These are phyloP conservation scores for Fistulinella cinereoalba DNA, from an alignment of 1,284 basidiomycete species.

Conservation along the genomic window DNA sequence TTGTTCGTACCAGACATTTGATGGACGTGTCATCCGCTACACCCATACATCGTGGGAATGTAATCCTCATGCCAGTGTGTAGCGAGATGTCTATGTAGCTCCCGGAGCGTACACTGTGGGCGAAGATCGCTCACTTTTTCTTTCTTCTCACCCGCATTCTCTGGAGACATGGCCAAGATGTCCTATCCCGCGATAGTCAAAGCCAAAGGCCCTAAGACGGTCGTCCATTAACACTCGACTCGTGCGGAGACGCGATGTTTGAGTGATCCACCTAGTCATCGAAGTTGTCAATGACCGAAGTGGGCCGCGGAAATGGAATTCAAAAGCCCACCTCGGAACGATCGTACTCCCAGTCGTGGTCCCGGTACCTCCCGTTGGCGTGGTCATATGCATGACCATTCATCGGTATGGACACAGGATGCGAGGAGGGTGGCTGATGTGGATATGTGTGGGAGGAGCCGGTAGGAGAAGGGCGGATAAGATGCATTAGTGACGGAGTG, in stretches of 20 bases:
- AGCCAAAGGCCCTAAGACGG: conserved; percentile 12
- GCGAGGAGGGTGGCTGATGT: conserved; percentile 4
- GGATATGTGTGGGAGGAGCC: conserved; percentile 14
- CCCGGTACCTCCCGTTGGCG: conserved; percentile 29
- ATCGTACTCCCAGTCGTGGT: conserved; percentile 27
- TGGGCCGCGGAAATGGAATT: not conserved
- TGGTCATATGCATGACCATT: conserved; percentile 28
- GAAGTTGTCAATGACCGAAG: not conserved
- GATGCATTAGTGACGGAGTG: conserved; percentile 32
- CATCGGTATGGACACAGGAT: conserved; percentile 11
- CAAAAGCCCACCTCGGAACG: conserved; percentile 14
- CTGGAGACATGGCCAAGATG: not conserved
- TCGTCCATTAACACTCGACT: conserved; percentile 27
- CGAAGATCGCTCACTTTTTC: not conserved
- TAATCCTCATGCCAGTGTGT: too few species aligned
- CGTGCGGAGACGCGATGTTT: conserved; percentile 21
- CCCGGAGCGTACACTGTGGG: not conserved
- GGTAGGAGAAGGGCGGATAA: conserved; percentile 30
- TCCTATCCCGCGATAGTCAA: not conserved
- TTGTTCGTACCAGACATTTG: not conserved
- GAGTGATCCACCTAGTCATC: conserved; percentile 17
- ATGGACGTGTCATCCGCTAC: too few species aligned
- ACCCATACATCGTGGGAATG: too few species aligned
- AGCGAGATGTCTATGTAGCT: too few species aligned
- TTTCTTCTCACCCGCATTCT: conserved; percentile 2